phyloP scores from a whole-genome alignment of 2,329 filamentous ascomycete genomes.

The Epicoccum sorghinum region DNA sequence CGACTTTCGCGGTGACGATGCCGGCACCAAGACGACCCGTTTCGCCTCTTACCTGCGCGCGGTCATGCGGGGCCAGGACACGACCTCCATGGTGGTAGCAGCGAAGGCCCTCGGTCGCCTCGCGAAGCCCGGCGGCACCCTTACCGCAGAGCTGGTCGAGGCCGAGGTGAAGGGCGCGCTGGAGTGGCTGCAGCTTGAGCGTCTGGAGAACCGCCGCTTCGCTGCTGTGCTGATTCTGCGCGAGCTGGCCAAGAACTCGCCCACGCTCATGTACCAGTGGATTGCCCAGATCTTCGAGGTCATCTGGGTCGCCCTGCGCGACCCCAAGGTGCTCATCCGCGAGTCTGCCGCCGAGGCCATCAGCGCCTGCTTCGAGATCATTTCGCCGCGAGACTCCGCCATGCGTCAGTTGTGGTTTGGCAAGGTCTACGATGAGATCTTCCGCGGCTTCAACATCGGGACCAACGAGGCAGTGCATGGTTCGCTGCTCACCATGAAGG shows the following conservation, averaged over 20 bases:
- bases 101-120: constrained; percentile 88
- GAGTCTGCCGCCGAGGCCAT: constrained; percentile 92
- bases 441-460: constrained; percentile 74
- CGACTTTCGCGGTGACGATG: constrained; percentile 94
- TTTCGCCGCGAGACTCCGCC: constrained; percentile 86
- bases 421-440: constrained; percentile 86
- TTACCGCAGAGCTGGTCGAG: constrained; percentile 95
- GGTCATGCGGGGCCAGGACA: constrained; percentile 88
- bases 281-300: constrained; percentile 94
- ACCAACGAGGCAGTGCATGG: constrained; percentile 90
- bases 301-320: constrained; percentile 92
- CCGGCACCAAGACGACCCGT: constrained; percentile 89
- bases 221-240: constrained; percentile 89
- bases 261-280: constrained; percentile 93
- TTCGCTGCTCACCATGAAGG: constrained; percentile 90
- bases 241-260: constrained; percentile 89
- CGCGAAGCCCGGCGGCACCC: constrained; percentile 87
- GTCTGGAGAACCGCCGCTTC: constrained; percentile 90
- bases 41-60: constrained; percentile 90
- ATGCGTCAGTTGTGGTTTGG: constrained; percentile 88
- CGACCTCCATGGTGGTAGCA: constrained; percentile 86
- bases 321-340: constrained; percentile 87
- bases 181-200: constrained; percentile 95
- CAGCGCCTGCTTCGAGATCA: constrained; percentile 94
- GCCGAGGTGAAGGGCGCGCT: constrained; percentile 95